phyloP scores from a whole-genome alignment of 2,329 filamentous ascomycete genomes.

The Paraphoma chrysanthemicola region DNA sequence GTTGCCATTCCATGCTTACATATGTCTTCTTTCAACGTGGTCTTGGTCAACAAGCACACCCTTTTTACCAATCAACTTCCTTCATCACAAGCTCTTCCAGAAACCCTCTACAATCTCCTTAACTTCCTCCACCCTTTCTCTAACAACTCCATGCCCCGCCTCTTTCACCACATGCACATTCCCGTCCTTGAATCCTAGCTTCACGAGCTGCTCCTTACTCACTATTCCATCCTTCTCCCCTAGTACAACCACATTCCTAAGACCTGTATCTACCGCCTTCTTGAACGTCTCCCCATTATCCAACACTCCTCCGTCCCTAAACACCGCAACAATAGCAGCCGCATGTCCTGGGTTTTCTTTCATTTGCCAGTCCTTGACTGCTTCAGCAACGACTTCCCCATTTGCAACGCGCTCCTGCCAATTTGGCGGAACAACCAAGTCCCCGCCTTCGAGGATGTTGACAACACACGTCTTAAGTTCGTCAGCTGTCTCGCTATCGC shows the following conservation, averaged over 20 bases:
- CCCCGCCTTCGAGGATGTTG: constrained; percentile 53
- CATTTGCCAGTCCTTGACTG: constrained; percentile 58
- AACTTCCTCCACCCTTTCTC: constrained; percentile 49
- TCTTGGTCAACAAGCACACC: too few species aligned
- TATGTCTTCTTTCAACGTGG: too few species aligned
- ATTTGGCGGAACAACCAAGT: constrained; percentile 50
- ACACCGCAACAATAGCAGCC: constrained; percentile 8
- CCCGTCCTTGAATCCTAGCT: constrained; percentile 42
- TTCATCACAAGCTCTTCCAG: constrained; percentile 18
- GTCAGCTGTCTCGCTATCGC: constrained; percentile 39
- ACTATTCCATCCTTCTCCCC: constrained; percentile 49
- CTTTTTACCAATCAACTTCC: neutral
- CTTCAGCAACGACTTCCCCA: constrained; percentile 57
- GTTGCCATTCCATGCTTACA: neutral
- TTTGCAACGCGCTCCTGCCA: constrained; percentile 53
- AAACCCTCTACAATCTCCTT: constrained; percentile 40
- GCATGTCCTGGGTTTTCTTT: constrained; percentile 46
- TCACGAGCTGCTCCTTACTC: constrained; percentile 37
- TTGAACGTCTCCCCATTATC: constrained; percentile 47
- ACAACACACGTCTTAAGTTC: constrained; percentile 43
- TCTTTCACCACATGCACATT: constrained; percentile 47
- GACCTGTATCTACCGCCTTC: constrained; percentile 27
- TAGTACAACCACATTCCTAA: constrained; percentile 41
- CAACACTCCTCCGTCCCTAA: constrained; percentile 55
- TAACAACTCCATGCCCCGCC: constrained; percentile 52